These are phyloP conservation scores for Podaxis pistillaris DNA, from an alignment of 768 basidiomycete genomes.

Conservation along the genomic window DNA sequence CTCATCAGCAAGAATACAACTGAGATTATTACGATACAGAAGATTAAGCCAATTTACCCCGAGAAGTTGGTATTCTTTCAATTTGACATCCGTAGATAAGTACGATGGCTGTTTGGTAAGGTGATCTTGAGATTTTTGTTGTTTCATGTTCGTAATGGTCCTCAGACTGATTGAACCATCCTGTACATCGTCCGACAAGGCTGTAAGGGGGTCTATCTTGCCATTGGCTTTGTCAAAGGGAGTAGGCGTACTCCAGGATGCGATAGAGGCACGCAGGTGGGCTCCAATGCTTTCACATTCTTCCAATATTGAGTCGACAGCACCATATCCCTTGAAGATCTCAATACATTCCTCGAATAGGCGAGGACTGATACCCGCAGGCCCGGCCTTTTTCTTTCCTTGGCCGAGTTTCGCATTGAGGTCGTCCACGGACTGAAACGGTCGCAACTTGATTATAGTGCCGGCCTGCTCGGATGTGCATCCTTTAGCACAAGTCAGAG, in stretches of 20 bases:
- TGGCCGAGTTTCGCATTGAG: constrained; percentile 74
- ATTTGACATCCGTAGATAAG: constrained; percentile 61
- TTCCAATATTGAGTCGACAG: constrained; percentile 85
- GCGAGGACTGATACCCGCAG: constrained; percentile 80
- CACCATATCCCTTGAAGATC: constrained; percentile 81
- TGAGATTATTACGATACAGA: constrained; percentile 74
- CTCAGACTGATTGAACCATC: constrained; percentile 65
- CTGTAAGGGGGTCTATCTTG: constrained; percentile 24
- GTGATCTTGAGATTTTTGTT: constrained; percentile 56
- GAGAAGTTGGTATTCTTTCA: constrained; percentile 96
- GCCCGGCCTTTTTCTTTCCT: constrained; percentile 84
- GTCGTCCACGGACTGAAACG: constrained; percentile 76
- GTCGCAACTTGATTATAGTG: constrained; percentile 74
- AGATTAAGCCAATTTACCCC: constrained; percentile 98
- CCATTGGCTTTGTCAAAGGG: constrained; percentile 37
- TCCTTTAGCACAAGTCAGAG: constrained; percentile 37
- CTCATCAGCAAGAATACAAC: constrained; percentile 97
- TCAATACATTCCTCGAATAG: constrained; percentile 89
- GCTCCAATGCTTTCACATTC: constrained; percentile 87
- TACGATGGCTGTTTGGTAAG: constrained; percentile 71
- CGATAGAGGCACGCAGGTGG: constrained; percentile 68
- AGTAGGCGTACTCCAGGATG: constrained; percentile 63
- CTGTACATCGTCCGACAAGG: constrained; percentile 36
- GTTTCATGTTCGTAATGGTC: constrained; percentile 40
- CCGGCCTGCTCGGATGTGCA: constrained; percentile 82